These are phyloP conservation scores for Porcisia deanei DNA, from an alignment of 208 protist genomes.

Conservation along the genomic window DNA sequence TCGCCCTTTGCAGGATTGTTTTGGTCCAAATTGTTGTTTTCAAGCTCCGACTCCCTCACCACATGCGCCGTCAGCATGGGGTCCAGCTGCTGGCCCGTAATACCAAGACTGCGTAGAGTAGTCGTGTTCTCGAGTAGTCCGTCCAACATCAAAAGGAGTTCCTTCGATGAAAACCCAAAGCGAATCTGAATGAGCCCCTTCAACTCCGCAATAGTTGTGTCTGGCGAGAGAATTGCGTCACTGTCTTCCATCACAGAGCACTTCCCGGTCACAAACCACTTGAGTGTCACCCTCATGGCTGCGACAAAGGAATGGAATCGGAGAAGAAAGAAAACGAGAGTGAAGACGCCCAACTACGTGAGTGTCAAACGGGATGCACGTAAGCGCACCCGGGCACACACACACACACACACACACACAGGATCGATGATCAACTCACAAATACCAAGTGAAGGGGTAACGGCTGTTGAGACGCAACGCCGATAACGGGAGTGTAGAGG, in stretches of 20 bases:
- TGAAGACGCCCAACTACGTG: no score
- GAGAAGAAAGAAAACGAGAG: background rate
- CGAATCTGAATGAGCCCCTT: conserved; percentile 83
- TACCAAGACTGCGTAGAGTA: conserved; percentile 45
- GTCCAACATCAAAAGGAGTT: conserved; percentile 56
- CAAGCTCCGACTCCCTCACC: conserved; percentile 52
- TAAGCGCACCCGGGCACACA: background rate
- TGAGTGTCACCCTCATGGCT: conserved; percentile 61
- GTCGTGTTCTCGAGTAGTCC: conserved; percentile 61
- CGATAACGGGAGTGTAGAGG: background rate
- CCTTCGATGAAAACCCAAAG: conserved; percentile 74
- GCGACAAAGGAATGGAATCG: background rate
- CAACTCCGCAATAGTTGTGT: conserved; percentile 73
- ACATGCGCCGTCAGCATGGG: conserved; percentile 60
- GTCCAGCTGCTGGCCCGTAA: conserved; percentile 45
- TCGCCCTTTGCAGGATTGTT: conserved; percentile 64
- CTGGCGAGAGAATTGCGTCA: conserved; percentile 63
- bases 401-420: no score
- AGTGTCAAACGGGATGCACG: no score
- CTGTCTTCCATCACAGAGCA: conserved; percentile 51
- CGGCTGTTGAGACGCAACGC: background rate
- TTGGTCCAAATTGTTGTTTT: conserved; percentile 47
- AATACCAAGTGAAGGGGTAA: background rate
- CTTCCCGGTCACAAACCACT: conserved; percentile 80
- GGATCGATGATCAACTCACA: background rate